Evolutionary conservation across 495 filamentous ascomycete genomes (phyloP).

Genomic region (Achaetomiella virescens): DNA sequence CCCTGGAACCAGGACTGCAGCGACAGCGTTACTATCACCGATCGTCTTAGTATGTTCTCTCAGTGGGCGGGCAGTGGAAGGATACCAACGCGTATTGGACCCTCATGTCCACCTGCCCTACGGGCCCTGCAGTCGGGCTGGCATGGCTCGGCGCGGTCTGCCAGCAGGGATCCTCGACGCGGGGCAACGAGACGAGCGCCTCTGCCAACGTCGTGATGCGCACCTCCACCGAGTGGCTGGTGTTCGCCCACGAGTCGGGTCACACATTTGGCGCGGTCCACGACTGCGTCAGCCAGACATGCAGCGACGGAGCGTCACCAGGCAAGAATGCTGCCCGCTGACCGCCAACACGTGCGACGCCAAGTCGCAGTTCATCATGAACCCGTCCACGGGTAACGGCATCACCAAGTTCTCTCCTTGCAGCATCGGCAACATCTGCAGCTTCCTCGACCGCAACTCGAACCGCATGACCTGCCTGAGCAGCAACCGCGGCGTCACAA

Average conservation of each 20-base stretch:
- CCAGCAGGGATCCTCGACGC: conserved; percentile 47
- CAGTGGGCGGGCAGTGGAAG: conserved; percentile 65
- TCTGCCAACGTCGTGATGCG: conserved; percentile 87
- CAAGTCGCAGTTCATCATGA: conserved; percentile 80
- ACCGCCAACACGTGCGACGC: conserved; percentile 66
- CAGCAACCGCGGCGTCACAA: conserved; percentile 76
- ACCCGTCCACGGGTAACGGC: conserved; percentile 68
- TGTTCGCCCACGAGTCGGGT: conserved; percentile 92
- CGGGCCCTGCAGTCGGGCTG: conserved; percentile 80
- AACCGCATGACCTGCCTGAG: conserved; percentile 71
- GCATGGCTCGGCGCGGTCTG: conserved; percentile 93
- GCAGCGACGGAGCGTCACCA: conserved; percentile 49
- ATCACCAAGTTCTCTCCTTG: conserved; percentile 81
- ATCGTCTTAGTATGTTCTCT: conserved; percentile 82
- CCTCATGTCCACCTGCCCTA: conserved; percentile 77
- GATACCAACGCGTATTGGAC: conserved; percentile 94
- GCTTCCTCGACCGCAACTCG: conserved; percentile 73
- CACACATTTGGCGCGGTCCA: conserved; percentile 96
- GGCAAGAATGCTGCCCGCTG: conserved; percentile 85
- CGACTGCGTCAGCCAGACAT: conserved; percentile 71
- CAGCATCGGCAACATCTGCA: conserved; percentile 89
- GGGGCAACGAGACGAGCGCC: conserved; percentile 58
- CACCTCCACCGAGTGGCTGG: conserved; percentile 84
- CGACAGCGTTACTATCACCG: conserved; percentile 56
- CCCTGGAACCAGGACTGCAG: conserved; percentile 79